Conservation (phyloP, 1,284 basidiomycete genomes). For the Testicularia cyperi region DNA sequence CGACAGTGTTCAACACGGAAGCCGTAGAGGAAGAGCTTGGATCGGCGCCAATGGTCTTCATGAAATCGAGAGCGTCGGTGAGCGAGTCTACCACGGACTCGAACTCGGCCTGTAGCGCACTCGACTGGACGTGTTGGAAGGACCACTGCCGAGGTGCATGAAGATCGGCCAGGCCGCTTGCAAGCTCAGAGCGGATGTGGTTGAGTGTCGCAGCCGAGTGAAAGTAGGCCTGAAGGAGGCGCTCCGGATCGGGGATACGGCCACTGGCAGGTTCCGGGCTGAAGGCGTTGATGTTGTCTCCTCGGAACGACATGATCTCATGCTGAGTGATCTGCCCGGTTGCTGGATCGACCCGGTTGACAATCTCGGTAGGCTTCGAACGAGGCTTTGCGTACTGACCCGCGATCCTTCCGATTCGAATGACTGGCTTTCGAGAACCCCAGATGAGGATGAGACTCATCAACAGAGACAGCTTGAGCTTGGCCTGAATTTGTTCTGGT, state of each 20-base stretch:
- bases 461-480: conserved; percentile 88
- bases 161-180: conserved; percentile 81
- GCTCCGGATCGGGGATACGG: conserved; percentile 81
- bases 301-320: conserved; percentile 74
- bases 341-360: conserved; percentile 30
- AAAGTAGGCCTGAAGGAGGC: conserved; percentile 86
- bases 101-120: conserved; percentile 76
- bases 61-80: conserved; percentile 89
- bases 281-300: conserved; percentile 93
- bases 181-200: conserved; percentile 81
- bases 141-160: conserved; percentile 91
- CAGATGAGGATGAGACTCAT: conserved; percentile 93
- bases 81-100: conserved; percentile 79
- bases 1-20: conserved; percentile 80
- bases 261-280: conserved; percentile 64
- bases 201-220: conserved; percentile 91
- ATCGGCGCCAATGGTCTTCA: conserved; percentile 75
- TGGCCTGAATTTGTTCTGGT: conserved; percentile 87
- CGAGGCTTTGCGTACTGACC: conserved; percentile 91
- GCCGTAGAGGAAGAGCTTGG: conserved; percentile 64
- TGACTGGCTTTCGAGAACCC: conserved; percentile 70
- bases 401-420: conserved; percentile 53
- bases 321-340: conserved; percentile 47
- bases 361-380: conserved; percentile 78
- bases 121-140: conserved; percentile 83